Percentiles rank a stretch among this genome's conserved stretches.
phyloP scores from a whole-genome alignment of 306 rosid genomes.

The Cucurbita argyrosperma region DNA sequence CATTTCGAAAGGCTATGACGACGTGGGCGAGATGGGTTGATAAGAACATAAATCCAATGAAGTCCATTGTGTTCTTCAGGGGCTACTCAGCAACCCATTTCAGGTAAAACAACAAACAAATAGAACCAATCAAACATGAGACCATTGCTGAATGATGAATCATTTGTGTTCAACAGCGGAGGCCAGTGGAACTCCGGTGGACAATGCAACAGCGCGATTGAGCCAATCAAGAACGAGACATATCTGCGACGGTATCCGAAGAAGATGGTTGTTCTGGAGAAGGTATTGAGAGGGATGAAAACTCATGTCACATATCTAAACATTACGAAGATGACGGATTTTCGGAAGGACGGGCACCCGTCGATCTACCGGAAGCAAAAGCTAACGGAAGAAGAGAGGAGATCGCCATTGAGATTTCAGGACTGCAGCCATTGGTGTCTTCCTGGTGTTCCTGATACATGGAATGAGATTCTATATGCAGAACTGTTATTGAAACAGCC shows the following conservation, averaged over 20 bases:
- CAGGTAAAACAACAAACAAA: conserved; percentile 33
- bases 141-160: not conserved
- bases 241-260: conserved; percentile 50
- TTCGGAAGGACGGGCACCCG: conserved; percentile 92
- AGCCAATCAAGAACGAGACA: conserved; percentile 58
- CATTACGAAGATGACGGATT: conserved; percentile 79
- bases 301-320: conserved; percentile 60
- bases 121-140: not conserved
- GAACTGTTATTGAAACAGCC: conserved; percentile 41
- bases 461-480: conserved; percentile 81
- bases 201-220: conserved; percentile 58
- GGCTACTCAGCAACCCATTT: conserved; percentile 94
- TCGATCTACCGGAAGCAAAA: conserved; percentile 65
- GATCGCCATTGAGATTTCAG: conserved; percentile 48
- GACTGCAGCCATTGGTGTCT: conserved; percentile 99
- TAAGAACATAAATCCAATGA: conserved; percentile 45
- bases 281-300: conserved; percentile 64
- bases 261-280: conserved; percentile 68
- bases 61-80: conserved; percentile 63
- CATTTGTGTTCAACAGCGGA: conserved; percentile 40
- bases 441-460: conserved; percentile 83
- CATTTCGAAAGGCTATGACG: conserved; percentile 79
- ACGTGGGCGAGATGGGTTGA: conserved; percentile 97
- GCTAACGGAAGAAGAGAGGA: conserved; percentile 39
- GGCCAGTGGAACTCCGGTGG: conserved; percentile 99